Evolutionary conservation across 2,329 filamentous ascomycete genomes (phyloP), one percentile per base, ranked within the genome.

Genomic region (Epichloe amarillans): DNA sequence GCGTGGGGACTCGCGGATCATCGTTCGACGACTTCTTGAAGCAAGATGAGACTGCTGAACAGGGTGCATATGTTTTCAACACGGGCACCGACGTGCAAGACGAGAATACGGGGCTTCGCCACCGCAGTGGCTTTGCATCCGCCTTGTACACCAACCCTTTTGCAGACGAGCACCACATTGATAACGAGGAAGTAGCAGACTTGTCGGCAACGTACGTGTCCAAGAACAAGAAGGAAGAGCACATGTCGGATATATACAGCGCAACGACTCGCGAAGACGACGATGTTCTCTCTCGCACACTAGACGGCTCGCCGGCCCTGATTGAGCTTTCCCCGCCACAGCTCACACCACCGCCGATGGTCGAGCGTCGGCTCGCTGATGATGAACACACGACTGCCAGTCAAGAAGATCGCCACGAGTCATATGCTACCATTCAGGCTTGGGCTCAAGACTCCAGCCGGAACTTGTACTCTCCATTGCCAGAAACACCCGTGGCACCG

Each of bases 351-450:
- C 58, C 61, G 17, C 58, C 56, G 8, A 64, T 64, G 1, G 61
- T 71, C 3, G 72, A 74, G 47, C 62, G 59, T 11, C 59, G 62
- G 50, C 60, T 65, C 6, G 56, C 55, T 5, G 62, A 68, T 6
- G 67, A 76, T 53, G 74, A 78, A 57, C 77, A 69, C 63, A 72
- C 76, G 68, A 75, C 75, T 0, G 72, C 75, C 8, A 71, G 73
- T 41, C 70, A 76, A 56, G 68, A 73, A 3, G 66, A 72, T 50
- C 64, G 62, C 19, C 61, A 68, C 14, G 71, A 75, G 14, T 72
- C 75, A 1, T 82, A 75, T 59, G 74, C 75, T 44, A 80, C 77
- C 1, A 83, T 83, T 56, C 78, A 83, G 60, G 80, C 80, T 0
- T 83, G 80, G 80, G 79, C 80, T 1, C 73, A 80, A 56, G 67